Percentiles rank a stretch among this genome's conserved stretches.
Evolutionary conservation across 2,329 filamentous ascomycete species (phyloP).

Genomic region (Microcera coccophila): DNA sequence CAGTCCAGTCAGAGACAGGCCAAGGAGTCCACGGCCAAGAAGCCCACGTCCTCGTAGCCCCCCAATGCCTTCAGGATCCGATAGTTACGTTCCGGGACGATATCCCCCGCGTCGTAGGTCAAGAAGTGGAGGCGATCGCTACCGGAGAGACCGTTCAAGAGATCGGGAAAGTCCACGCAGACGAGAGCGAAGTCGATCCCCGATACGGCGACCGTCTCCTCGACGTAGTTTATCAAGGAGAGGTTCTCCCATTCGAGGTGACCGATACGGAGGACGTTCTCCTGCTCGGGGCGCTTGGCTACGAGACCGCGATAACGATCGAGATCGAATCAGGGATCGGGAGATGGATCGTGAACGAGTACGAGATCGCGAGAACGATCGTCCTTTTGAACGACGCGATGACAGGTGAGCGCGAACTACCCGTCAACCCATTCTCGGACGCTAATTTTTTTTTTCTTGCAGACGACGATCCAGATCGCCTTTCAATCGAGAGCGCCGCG

Average conservation of each 20-base stretch:
- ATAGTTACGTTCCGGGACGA: constrained; percentile 45
- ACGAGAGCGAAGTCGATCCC: constrained; percentile 36
- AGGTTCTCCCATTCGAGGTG: constrained; percentile 34
- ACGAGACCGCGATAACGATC: constrained; percentile 30
- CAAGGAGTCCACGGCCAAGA: constrained; percentile 36
- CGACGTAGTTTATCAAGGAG: constrained; percentile 38
- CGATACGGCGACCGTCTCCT: constrained; percentile 36
- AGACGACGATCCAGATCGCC: constrained; percentile 56
- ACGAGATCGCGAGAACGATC: constrained; percentile 31
- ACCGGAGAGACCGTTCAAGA: constrained; percentile 40
- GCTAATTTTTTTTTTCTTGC: constrained; percentile 23
- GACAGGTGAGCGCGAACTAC: constrained; percentile 31
- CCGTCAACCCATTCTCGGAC: neutral
- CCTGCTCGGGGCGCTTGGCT: constrained; percentile 35
- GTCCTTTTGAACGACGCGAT: constrained; percentile 41
- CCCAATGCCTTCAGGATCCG: constrained; percentile 35
- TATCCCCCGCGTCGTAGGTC: constrained; percentile 42
- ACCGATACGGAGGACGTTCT: constrained; percentile 38
- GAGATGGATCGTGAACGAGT: constrained; percentile 27
- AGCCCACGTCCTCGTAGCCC: constrained; percentile 39
- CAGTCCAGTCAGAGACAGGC: constrained; percentile 31
- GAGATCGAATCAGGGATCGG: constrained; percentile 30
- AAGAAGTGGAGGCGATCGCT: constrained; percentile 40
- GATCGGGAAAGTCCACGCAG: constrained; percentile 37
- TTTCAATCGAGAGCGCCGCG: constrained; percentile 44